phyloP scores from a whole-genome alignment of 371 early-diverging fungal species.

The Mortierella sp. region DNA sequence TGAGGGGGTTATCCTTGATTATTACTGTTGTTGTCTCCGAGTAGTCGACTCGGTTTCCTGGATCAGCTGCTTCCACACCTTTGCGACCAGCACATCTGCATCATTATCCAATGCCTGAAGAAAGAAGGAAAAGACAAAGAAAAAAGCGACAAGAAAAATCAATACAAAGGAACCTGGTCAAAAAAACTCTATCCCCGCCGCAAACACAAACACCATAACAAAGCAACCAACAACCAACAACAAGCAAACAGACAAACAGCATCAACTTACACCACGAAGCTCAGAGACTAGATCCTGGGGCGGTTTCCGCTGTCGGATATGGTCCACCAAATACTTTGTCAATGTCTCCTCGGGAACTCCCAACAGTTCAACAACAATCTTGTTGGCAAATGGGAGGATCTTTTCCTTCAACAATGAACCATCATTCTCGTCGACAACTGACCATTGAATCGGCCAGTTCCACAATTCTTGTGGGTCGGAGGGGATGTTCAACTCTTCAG shows the following conservation, averaged over 20 bases:
- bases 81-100: conserved; percentile 85
- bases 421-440: conserved; percentile 78
- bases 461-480: conserved; percentile 83
- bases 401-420: conserved; percentile 72
- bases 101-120: conserved; percentile 86
- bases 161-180: too few species aligned
- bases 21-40: conserved; percentile 18
- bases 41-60: conserved; percentile 86
- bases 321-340: conserved; percentile 77
- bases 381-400: conserved; percentile 80
- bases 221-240: background rate
- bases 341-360: conserved; percentile 83
- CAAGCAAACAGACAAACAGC: background rate
- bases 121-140: conserved; percentile 9
- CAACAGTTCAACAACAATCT: conserved; percentile 83
- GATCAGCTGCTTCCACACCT: conserved; percentile 88
- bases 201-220: background rate
- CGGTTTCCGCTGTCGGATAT: conserved; percentile 69
- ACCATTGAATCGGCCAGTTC: conserved; percentile 85
- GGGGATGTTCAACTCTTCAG: conserved; percentile 78
- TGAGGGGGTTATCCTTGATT: too few species aligned
- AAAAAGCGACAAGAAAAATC: background rate
- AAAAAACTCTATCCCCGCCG: too few species aligned
- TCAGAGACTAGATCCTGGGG: conserved; percentile 76
- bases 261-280: conserved; percentile 74